Evolutionary conservation across 1,139 yeast species (phyloP).

Genomic region (Scheffersomyces insectosa): DNA sequence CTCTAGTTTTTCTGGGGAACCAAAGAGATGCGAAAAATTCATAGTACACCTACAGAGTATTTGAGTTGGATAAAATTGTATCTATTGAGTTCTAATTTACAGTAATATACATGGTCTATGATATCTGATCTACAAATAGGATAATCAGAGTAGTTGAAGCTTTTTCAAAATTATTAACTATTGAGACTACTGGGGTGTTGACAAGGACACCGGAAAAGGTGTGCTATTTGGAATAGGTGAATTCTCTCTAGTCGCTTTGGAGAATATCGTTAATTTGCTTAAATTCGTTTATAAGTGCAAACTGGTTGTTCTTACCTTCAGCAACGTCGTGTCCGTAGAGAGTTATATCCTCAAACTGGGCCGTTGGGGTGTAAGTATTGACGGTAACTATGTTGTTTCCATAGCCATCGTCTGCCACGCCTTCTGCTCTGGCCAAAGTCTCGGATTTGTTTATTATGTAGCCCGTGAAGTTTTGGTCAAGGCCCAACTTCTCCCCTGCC

Average conservation of each 20-base stretch:
- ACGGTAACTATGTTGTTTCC: conserved; percentile 17
- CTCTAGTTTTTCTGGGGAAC: too few relatives aligned
- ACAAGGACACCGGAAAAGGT: conserved; percentile 1
- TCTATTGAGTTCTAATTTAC: too few relatives aligned
- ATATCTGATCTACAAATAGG: too few relatives aligned
- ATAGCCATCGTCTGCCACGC: conserved; percentile 8
- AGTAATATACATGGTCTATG: too few relatives aligned
- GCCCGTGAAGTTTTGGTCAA: conserved; percentile 25
- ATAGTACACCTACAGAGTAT: too few relatives aligned
- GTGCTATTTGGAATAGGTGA: not conserved
- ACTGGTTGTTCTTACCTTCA: conserved; percentile 31
- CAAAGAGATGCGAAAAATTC: too few relatives aligned
- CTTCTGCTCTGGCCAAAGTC: conserved; percentile 21
- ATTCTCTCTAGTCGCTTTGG: conserved; percentile 16
- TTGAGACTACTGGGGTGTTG: conserved; percentile 1
- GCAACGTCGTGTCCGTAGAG: conserved; percentile 44
- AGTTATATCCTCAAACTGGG: conserved; percentile 28
- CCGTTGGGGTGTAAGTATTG: conserved; percentile 31
- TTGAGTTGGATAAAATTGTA: too few relatives aligned
- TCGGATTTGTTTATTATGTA: conserved; percentile 34
- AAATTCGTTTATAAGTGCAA: conserved; percentile 39
- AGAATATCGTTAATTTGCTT: conserved; percentile 30
- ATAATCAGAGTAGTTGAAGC: conserved; percentile 5
- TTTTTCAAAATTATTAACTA: conserved; percentile 3
- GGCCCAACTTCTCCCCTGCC: conserved; percentile 27